Conservation (phyloP, 257 asterid genomes). For the Nemophila menziesii region DNA sequence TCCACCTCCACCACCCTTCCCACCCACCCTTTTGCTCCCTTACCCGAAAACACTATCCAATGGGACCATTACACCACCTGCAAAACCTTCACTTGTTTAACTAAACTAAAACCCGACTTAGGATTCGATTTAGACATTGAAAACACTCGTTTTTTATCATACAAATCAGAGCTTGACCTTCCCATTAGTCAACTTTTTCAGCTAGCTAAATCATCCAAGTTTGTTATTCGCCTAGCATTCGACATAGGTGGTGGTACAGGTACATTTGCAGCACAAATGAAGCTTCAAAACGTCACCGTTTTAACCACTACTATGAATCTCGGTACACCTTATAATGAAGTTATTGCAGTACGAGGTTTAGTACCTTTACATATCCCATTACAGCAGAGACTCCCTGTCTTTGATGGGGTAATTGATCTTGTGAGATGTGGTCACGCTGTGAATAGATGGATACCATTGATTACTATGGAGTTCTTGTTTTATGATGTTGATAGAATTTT, state of each 20-base stretch:
- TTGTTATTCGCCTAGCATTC: slow-evolving; percentile 48
- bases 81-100: slow-evolving; percentile 65
- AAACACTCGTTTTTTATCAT: slow-evolving; percentile 36
- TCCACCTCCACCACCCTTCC: slow-evolving; percentile 36
- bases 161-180: slow-evolving; percentile 79
- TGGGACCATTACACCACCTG: slow-evolving; percentile 43
- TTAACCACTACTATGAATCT: slow-evolving; percentile 83
- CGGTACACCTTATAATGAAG: slow-evolving; percentile 78
- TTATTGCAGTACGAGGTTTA: slow-evolving; percentile 78
- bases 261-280: slow-evolving; percentile 91
- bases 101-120: slow-evolving; percentile 42
- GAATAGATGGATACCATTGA: slow-evolving; percentile 81
- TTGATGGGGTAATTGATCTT: slow-evolving; percentile 82
- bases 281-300: slow-evolving; percentile 66
- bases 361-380: slow-evolving; percentile 72
- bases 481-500: slow-evolving; percentile 83
- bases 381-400: slow-evolving; percentile 94
- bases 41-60: slow-evolving; percentile 53
- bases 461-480: slow-evolving; percentile 66
- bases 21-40: slow-evolving; percentile 43
- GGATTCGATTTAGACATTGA: slow-evolving; percentile 78
- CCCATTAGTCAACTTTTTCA: slow-evolving; percentile 69
- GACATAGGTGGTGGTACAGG: slow-evolving; percentile 94
- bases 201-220: slow-evolving; percentile 32
- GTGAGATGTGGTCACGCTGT: slow-evolving; percentile 88